phyloP scores from a whole-genome alignment of 192 early-diverging fungal genomes.

The Chytriomyces sp. region DNA sequence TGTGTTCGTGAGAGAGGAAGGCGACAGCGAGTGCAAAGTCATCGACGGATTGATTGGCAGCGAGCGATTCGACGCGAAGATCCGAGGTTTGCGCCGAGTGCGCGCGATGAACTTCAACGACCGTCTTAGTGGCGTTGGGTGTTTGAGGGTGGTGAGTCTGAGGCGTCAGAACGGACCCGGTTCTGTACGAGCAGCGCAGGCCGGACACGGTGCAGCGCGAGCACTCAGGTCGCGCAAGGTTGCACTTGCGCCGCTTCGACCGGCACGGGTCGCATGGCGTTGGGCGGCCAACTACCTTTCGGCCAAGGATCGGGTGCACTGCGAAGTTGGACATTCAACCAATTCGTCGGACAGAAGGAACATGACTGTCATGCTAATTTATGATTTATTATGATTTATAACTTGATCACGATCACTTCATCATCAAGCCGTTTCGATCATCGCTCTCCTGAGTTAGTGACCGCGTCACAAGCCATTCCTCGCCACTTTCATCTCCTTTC shows the following conservation, averaged over 20 bases:
- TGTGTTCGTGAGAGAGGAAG: background rate
- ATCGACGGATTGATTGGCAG: too few species aligned
- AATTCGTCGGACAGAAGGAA: too few species aligned
- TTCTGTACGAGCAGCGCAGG: background rate
- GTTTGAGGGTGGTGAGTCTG: background rate
- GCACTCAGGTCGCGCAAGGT: background rate
- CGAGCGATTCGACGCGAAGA: background rate
- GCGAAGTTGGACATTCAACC: too few species aligned
- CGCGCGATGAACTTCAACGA: background rate
- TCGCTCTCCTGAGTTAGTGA: too few species aligned
- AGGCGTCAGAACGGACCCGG: background rate
- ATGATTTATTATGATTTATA: too few species aligned
- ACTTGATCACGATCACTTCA: too few species aligned
- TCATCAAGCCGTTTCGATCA: too few species aligned
- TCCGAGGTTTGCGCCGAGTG: background rate
- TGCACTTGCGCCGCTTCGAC: background rate
- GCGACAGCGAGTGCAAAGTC: background rate
- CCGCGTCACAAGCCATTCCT: too few species aligned
- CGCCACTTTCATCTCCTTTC: too few species aligned
- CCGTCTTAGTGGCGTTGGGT: background rate
- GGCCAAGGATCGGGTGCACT: background rate
- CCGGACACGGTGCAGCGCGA: background rate
- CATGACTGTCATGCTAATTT: too few species aligned
- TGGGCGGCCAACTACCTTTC: background rate
- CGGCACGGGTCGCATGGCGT: background rate